Evolutionary conservation across 1,284 basidiomycete genomes (phyloP).

Genomic region (Hortiboletus rubellus): DNA sequence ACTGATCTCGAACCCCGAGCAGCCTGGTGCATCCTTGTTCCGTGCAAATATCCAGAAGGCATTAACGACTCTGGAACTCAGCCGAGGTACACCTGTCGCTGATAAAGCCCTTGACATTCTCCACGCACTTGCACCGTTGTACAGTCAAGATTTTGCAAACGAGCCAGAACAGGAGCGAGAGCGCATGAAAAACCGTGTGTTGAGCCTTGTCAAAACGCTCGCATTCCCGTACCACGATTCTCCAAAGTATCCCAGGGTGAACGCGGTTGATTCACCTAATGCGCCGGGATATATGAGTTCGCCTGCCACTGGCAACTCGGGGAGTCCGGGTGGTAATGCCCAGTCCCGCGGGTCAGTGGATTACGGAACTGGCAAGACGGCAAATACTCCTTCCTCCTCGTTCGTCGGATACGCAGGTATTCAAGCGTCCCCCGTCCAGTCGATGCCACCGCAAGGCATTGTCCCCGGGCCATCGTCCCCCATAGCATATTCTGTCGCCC

Average conservation of each 20-base stretch:
- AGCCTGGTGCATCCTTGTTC: conserved; percentile 70
- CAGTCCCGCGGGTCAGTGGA: conserved; percentile 30
- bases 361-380: conserved; percentile 24
- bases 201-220: conserved; percentile 66
- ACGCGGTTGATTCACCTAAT: conserved; percentile 47
- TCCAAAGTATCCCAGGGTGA: conserved; percentile 48
- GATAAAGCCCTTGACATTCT: conserved; percentile 73
- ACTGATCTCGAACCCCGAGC: conserved; percentile 72
- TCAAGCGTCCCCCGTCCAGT: conserved; percentile 27
- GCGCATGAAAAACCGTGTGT: conserved; percentile 56
- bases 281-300: conserved; percentile 34
- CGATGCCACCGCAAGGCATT: conserved; percentile 21
- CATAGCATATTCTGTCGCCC: conserved; percentile 23
- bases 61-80: conserved; percentile 60
- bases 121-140: conserved; percentile 65
- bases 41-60: conserved; percentile 71
- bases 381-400: conserved; percentile 25
- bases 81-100: conserved; percentile 59
- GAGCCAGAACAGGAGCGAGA: conserved; percentile 52
- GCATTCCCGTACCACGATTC: conserved; percentile 79
- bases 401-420: conserved; percentile 29
- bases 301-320: conserved; percentile 38
- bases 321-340: conserved; percentile 28
- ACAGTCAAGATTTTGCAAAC: conserved; percentile 56
- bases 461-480: conserved; percentile 25